A percentile compares a stretch with the other conserved stretches of the same genome.
phyloP scores from a whole-genome alignment of 306 rosid genomes.

The Crataegus laevigata region DNA sequence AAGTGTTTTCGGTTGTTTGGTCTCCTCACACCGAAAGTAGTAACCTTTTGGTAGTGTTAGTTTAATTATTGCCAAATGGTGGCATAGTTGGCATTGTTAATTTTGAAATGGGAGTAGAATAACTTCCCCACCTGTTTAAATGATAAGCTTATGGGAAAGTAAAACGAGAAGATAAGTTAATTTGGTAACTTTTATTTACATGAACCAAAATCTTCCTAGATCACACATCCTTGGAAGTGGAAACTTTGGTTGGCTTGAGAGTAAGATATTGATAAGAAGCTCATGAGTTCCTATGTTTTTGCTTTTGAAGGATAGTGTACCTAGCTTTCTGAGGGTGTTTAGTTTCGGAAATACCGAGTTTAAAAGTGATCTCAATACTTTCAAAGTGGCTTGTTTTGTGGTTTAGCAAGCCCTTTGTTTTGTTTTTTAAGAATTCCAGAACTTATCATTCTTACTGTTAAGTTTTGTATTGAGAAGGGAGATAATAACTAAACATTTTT shows the following conservation, averaged over 20 bases:
- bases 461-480: background rate
- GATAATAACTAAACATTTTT: background rate
- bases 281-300: background rate
- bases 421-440: background rate
- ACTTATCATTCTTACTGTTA: background rate
- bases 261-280: background rate
- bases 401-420: background rate
- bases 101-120: background rate
- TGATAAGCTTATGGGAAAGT: background rate
- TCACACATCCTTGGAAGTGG: background rate
- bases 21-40: background rate
- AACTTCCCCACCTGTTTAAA: background rate
- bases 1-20: background rate
- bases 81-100: background rate
- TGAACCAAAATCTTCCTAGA: background rate
- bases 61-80: background rate
- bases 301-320: background rate
- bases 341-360: background rate
- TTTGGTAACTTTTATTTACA: background rate
- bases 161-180: background rate
- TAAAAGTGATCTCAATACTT: background rate
- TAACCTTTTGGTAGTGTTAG: background rate
- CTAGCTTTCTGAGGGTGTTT: background rate
- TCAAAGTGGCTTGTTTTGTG: slow-evolving; percentile 2
- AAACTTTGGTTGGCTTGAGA: background rate